Base-by-base conservation (phyloP, 495 filamentous ascomycete genomes). In the Penicillium herquei region DNA sequence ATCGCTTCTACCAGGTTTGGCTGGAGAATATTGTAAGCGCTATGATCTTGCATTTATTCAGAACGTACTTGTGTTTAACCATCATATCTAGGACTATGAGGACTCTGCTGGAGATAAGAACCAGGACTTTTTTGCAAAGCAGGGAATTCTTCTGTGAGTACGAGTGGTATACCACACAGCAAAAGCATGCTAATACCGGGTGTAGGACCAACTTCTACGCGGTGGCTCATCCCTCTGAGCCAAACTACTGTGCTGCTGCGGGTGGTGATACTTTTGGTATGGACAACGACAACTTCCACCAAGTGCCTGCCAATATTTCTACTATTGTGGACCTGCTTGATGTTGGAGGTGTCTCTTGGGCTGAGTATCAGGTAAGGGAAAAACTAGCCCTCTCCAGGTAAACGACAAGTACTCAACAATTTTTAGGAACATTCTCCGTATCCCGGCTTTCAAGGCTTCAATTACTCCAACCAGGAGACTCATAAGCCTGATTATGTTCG, bases 251-350 rank as follows among this genome's bases (percentile, higher is more conserved):
- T 44, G 81, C 84, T 12, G 67, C 78, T 10, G 81, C 82, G 10
- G 78, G 76, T 46, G 87, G 86, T 39, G 85, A 88, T 64, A 76
- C 81, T 59, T 87, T 87, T 55, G 87, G 87, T 41, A 82, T 90
- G 76, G 77, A 88, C 59, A 81, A 84, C 63, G 87, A 90, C 57
- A 70, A 81, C 63, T 84, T 86, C 66, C 72, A 69, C 32, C 66
- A 70, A 31, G 63, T 87, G 26, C 78, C 80, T 13, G 51, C 62
- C 45, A 90, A 89, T 64, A 69, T 88, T 32, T 87, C 84, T 14
- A 85, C 84, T 33, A 67, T 91, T 30, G 81, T 82, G 5, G 87
- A 90, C 68, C 68, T 89, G 33, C 78, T 90, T 6, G 86, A 89
- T 43, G 81, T 79, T 57, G 84, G 81, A 65, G 75, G 76, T 33